Evolutionary conservation across 1,139 yeast genomes (phyloP).

Genomic region (Pichia sp.): DNA sequence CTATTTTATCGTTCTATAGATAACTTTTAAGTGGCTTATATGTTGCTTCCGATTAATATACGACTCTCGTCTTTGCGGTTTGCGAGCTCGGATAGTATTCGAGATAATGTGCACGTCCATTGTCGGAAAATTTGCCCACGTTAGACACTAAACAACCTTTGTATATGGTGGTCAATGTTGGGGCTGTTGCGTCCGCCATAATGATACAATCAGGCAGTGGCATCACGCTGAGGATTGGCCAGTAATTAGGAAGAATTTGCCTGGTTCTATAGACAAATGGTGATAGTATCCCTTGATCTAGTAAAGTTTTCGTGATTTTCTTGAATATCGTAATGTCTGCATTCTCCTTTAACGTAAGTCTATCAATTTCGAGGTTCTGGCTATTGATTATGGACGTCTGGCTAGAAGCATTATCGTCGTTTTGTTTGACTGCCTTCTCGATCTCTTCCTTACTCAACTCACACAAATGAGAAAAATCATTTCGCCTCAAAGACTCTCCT

Average conservation of each 20-base stretch:
- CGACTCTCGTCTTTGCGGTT: constrained; percentile 45
- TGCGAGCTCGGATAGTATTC: constrained; percentile 65
- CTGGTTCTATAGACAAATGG: constrained; percentile 65
- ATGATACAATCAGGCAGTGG: constrained; percentile 76
- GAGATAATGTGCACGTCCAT: constrained; percentile 55
- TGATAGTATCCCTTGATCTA: constrained; percentile 84
- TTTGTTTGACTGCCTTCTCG: constrained; percentile 29
- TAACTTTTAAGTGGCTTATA: neutral
- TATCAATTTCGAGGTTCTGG: constrained; percentile 26
- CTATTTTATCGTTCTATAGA: neutral
- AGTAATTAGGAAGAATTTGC: constrained; percentile 67
- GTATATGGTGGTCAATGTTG: constrained; percentile 69
- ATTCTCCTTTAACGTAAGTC: constrained; percentile 24
- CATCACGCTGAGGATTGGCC: constrained; percentile 62
- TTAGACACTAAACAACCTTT: constrained; percentile 81
- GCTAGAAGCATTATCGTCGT: neutral
- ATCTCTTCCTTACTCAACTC: constrained; percentile 22
- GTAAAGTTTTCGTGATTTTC: constrained; percentile 68
- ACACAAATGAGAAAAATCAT: constrained; percentile 53
- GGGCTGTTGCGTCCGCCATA: constrained; percentile 65
- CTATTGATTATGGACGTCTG: neutral
- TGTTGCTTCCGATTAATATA: constrained; percentile 28
- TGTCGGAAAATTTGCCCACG: constrained; percentile 51
- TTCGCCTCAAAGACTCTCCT: constrained; percentile 65
- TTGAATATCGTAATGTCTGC: constrained; percentile 60